Evolutionary conservation across 2,329 filamentous ascomycete species (phyloP), one percentile per base, ranked within the genome.

Genomic region (Nemania serpens): DNA sequence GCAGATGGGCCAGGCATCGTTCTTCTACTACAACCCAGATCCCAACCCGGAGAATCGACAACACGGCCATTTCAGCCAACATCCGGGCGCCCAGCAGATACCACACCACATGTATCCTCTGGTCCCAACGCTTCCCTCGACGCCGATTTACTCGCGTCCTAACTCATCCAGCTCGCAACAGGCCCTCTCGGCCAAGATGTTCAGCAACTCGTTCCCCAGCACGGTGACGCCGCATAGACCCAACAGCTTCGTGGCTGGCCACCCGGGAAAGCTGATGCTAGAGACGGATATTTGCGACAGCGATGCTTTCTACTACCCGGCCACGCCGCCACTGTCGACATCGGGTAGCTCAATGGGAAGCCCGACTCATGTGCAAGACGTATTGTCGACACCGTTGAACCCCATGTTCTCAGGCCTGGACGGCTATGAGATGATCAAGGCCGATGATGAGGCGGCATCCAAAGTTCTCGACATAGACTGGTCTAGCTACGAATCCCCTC

Each of bases 11-110:
- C 89, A 91, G 78, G 85, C 88, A 67, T 82, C 90, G 61, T 96
- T 93, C 82, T 93, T 91, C 84, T 95, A 93, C 83, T 96, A 94
- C 81, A 89, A 87, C 71, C 87, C 90, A 67, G 91, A 95, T 69
- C 83, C 88, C 66, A 88, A 86, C 75, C 81, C 86, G 65, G 89
- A 93, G 74, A 84, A 84, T 71, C 84, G 88, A 72, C 89, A 90
- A 73, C 89, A 93, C 77, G 87, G 87, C 56, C 88, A 91, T 77
- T 93, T 92, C 81, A 85, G 88, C 66, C 84, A 86, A 63, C 84
- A 86, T 74, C 86, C 84, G 62, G 78, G 79, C 45, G 82, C 84
- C 59, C 83, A 79, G 62, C 79, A 79, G 66, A 80, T 82, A 71
- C 76, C 78, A 63, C 81, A 81, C 68, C 76, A 76, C 64, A 79